Evolutionary conservation across 2,329 filamentous ascomycete genomes (phyloP), one percentile per base, ranked within the genome.

Genomic region (Hypoxylon sp.): DNA sequence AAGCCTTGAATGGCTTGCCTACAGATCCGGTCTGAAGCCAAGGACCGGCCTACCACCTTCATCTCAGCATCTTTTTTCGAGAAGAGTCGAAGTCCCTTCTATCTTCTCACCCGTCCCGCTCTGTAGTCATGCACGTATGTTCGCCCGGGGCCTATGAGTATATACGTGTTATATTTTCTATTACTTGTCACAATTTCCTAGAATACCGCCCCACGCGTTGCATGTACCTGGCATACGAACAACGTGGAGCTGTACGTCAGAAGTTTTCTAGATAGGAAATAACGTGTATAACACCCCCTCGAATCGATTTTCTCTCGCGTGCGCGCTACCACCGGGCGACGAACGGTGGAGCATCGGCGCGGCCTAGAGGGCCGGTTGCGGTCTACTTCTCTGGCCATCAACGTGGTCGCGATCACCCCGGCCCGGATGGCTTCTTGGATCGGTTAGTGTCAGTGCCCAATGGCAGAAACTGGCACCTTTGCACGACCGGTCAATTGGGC

Each of bases 391-490:
- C 56, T 61, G 66, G 62, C 57, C 68, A 54, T 66, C 37, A 65
- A 64, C 64, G 54, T 67, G 70, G 68, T 67, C 72, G 66, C 65
- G 54, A 62, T 67, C 60, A 41, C 66, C 68, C 58, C 62, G 50
- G 63, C 61, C 69, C 59, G 51, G 56, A 57, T 62, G 56, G 63
- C 63, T 58, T 57, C 60, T 67, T 55, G 68, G 62, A 65, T 68
- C 59, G 67, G 68, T 68, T 70, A 68, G 62, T 63, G 70, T 72
- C 66, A 71, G 64, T 73, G 71, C 71, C 71, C 69, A 73, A 74
- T 73, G 71, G 63, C 59, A 68, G 44, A 60, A 64, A 59, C 57
- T 50, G 20, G 47, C 46, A 49, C 54, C 47, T 68, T 59, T 56
- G 61, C 60, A 57, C 56, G 62, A 71, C 68, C 64, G 59, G 68